A percentile compares a stretch with the other conserved stretches of the same genome.
These are phyloP conservation scores for Entomortierella lignicola DNA, from an alignment of 192 early-diverging fungal genomes.

Conservation along the genomic window DNA sequence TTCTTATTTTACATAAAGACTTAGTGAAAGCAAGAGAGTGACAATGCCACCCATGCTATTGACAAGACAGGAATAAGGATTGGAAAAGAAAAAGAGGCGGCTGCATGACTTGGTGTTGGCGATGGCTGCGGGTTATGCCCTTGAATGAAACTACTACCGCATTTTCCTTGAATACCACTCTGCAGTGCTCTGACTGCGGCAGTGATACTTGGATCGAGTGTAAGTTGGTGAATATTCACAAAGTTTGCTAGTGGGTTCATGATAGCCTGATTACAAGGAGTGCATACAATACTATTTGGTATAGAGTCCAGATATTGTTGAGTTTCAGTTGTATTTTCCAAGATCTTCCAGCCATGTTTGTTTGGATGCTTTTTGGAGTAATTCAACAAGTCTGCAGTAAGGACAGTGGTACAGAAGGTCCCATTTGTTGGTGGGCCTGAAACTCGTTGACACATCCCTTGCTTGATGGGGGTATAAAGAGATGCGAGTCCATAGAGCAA, in stretches of 20 bases:
- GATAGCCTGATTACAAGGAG: constrained; percentile 36
- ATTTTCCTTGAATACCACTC: constrained; percentile 1
- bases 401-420: constrained; percentile 31
- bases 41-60: not conserved
- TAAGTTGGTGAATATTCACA: constrained; percentile 15
- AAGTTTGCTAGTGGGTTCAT: constrained; percentile 18
- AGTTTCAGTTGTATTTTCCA: constrained; percentile 11
- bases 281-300: constrained; percentile 9
- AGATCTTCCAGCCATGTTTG: constrained; percentile 1
- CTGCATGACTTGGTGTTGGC: not conserved
- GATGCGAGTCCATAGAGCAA: constrained; percentile 14
- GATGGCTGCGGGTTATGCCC: not conserved
- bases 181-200: constrained; percentile 3
- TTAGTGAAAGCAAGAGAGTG: too few relatives aligned
- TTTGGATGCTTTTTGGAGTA: constrained; percentile 11
- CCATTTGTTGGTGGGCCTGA: constrained; percentile 25
- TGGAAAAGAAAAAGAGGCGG: not conserved
- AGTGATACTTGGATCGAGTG: constrained; percentile 7
- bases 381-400: constrained; percentile 9
- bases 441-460: constrained; percentile 37
- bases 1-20: not conserved
- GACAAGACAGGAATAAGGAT: not conserved
- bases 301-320: constrained; percentile 14
- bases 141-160: constrained; percentile 26
- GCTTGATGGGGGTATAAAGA: constrained; percentile 39